Percentiles rank a stretch among this genome's conserved stretches.
Evolutionary conservation across 139 green algal genomes (phyloP).

Genomic region (Coccomyxa sp.): DNA sequence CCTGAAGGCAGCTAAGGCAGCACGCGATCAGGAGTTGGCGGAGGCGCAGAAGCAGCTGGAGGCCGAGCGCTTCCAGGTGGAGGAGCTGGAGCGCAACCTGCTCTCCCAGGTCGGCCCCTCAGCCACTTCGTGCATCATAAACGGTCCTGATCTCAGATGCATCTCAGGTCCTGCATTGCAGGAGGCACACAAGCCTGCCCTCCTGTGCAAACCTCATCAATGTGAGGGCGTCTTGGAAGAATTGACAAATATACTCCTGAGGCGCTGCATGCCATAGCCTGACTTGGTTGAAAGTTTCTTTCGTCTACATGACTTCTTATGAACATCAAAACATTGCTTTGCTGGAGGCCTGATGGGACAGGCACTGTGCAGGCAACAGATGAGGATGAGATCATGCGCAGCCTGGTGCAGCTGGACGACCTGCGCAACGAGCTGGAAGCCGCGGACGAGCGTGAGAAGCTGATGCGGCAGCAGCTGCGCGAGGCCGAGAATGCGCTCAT

Average conservation of each 20-base stretch:
- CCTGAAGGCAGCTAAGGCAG: constrained; percentile 4
- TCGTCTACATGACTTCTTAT: not conserved
- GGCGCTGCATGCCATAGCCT: not conserved
- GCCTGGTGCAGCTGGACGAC: not conserved
- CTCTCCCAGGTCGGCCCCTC: constrained; percentile 2
- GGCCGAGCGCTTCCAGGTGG: constrained; percentile 3
- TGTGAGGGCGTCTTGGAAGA: not conserved
- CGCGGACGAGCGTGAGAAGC: not conserved
- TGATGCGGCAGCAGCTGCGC: not conserved
- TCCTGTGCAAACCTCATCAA: not conserved
- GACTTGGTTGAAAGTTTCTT: not conserved
- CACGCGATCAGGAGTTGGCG: constrained; percentile 5
- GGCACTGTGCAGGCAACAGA: constrained; percentile 4
- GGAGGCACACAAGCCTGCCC: not conserved
- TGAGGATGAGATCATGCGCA: constrained; percentile 6
- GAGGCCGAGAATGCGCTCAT: constrained; percentile 2
- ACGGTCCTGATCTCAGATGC: not conserved
- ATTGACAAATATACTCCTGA: not conserved
- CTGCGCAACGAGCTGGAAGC: constrained; percentile 2
- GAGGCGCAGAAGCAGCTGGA: constrained; percentile 5
- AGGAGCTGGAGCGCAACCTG: constrained; percentile 7
- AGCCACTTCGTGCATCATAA: not conserved
- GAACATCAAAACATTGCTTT: not conserved
- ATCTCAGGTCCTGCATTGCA: not conserved
- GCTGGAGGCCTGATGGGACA: not conserved